Conservation (phyloP, 2,329 filamentous ascomycete genomes). For the Colletotrichum trifolii region DNA sequence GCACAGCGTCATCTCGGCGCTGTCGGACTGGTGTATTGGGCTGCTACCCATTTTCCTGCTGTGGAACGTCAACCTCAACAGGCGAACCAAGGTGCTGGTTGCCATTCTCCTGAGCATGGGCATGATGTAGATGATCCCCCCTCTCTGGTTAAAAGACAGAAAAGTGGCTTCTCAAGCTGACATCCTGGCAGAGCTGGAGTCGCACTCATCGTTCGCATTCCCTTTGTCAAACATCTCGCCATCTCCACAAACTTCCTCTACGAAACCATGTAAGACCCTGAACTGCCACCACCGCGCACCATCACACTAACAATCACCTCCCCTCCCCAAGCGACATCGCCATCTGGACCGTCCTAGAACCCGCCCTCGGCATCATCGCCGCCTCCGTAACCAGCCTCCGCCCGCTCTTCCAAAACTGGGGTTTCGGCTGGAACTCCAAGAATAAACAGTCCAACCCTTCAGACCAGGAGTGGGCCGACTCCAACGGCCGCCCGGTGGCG, state of each 20-base stretch:
- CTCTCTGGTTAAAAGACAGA: too few species aligned
- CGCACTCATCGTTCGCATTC: conserved; percentile 51
- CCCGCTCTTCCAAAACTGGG: conserved; percentile 45
- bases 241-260: conserved; percentile 45
- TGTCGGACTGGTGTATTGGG: conserved; percentile 61
- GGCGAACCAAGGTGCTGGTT: conserved; percentile 57
- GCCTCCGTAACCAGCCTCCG: conserved; percentile 46
- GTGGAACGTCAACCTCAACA: conserved; percentile 61
- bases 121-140: conserved; percentile 53
- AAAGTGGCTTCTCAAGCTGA: neutral
- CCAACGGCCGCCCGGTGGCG: neutral
- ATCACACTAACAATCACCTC: neutral
- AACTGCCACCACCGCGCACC: too few species aligned
- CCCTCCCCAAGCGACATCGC: conserved; percentile 44
- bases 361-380: conserved; percentile 48
- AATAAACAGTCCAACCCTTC: conserved; percentile 32
- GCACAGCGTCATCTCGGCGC: conserved; percentile 57
- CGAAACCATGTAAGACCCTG: conserved; percentile 44
- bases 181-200: conserved; percentile 48
- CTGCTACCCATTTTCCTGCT: conserved; percentile 62
- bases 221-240: conserved; percentile 43
- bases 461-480: conserved; percentile 9
- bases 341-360: conserved; percentile 47
- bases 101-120: conserved; percentile 61
- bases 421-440: conserved; percentile 38